These are phyloP conservation scores for Hygrocybe punicea DNA, from an alignment of 768 basidiomycete species.

Conservation along the genomic window DNA sequence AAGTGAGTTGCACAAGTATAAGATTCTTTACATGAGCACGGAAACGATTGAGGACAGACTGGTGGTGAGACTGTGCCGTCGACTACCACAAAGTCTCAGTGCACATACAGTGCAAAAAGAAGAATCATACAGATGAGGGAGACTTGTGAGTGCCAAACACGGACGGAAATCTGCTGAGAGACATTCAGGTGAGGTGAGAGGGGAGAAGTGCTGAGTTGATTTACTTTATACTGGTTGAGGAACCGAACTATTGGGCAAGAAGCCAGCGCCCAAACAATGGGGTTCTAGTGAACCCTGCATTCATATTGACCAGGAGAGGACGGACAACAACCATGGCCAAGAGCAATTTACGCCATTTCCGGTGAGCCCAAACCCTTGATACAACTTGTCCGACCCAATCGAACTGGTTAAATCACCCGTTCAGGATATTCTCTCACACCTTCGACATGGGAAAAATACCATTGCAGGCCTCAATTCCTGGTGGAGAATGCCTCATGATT, in stretches of 20 bases:
- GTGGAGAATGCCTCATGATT: too few relatives aligned
- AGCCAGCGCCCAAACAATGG: not conserved
- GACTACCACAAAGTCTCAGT: not conserved
- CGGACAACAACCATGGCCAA: too few relatives aligned
- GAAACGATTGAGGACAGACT: conserved; percentile 38
- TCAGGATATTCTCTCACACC: too few relatives aligned
- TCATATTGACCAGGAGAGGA: too few relatives aligned
- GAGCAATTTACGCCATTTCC: too few relatives aligned
- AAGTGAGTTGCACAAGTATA: not conserved
- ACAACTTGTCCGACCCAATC: too few relatives aligned
- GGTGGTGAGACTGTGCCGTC: not conserved
- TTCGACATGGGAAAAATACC: not conserved
- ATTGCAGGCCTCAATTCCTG: too few relatives aligned
- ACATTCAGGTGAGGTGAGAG: not conserved
- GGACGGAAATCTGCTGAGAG: conserved; percentile 1
- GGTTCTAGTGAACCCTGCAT: too few relatives aligned
- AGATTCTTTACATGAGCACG: conserved; percentile 37
- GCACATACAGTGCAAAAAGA: not conserved
- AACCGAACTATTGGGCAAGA: conserved; percentile 3
- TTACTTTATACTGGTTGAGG: not conserved
- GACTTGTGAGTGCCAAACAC: not conserved
- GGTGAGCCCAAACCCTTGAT: too few relatives aligned
- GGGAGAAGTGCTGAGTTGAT: not conserved
- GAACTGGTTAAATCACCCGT: too few relatives aligned
- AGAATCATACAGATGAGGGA: not conserved